Evolutionary conservation across 208 protist species (phyloP).

Genomic region (Leishmania braziliensis): DNA sequence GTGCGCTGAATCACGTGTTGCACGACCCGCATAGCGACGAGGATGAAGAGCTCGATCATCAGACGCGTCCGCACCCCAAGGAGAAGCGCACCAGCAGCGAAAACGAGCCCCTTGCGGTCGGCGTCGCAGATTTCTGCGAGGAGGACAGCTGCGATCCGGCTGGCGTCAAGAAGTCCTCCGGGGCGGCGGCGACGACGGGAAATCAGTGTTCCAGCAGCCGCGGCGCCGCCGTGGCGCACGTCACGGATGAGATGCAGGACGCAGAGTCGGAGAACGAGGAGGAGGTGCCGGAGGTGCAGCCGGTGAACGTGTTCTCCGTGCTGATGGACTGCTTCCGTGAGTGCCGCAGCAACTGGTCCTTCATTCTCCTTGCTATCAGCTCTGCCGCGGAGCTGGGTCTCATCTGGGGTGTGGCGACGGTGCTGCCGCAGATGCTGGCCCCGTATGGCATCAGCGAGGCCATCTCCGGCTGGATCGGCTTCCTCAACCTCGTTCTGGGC

Average conservation of each 20-base stretch:
- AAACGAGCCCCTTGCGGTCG: slow-evolving; percentile 6
- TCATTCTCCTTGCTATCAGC: slow-evolving; percentile 57
- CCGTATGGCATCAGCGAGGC: slow-evolving; percentile 69
- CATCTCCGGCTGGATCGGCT: slow-evolving; percentile 68
- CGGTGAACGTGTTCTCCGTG: slow-evolving; percentile 71
- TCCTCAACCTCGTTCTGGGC: slow-evolving; percentile 68
- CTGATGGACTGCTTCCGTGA: slow-evolving; percentile 61
- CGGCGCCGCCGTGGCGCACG: neutral
- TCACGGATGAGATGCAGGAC: neutral
- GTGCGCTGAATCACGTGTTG: slow-evolving; percentile 23
- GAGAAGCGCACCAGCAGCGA: neutral
- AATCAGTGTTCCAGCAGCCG: neutral
- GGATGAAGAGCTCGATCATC: slow-evolving; percentile 1
- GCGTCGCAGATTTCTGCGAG: neutral
- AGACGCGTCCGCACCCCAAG: neutral
- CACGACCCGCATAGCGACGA: slow-evolving; percentile 16
- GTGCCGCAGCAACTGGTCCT: slow-evolving; percentile 51
- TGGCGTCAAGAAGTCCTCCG: neutral
- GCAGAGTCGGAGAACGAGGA: neutral
- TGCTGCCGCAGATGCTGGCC: slow-evolving; percentile 70
- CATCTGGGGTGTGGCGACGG: slow-evolving; percentile 76
- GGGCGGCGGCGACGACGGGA: neutral
- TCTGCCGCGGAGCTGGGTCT: slow-evolving; percentile 70
- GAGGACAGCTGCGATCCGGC: neutral
- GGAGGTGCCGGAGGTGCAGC: slow-evolving; percentile 48